Evolutionary conservation across 495 filamentous ascomycete genomes (phyloP), one percentile per base, ranked within the genome.

Genomic region (Talaromyces proteolyticus): DNA sequence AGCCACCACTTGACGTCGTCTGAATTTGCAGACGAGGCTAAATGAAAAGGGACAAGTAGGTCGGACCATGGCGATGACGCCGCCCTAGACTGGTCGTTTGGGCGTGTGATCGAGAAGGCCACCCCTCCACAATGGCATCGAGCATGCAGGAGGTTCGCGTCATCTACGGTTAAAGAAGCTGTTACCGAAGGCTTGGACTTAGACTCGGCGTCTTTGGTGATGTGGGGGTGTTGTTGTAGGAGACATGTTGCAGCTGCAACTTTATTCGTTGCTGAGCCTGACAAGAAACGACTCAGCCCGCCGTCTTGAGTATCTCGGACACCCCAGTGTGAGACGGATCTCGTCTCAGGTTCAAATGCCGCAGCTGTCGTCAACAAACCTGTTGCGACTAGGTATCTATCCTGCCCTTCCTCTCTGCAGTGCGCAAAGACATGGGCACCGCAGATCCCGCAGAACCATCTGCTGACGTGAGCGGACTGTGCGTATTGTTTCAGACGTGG

Each of bases 381-480:
- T 22, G 62, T 75, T 21, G 58, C 63, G 42, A 82, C 77, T 29
- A 65, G 53, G 52, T 68, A 75, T 23, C 59, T 65, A 10, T 61
- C 69, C n/a, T n/a, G n/a, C n/a, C n/a, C n/a, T 5, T 45, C 55
- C 3, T 61, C 50, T 47, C 57, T 53, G 22, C 48, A 39, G 38
- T 63, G 61, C 4, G 63, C 57, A 47, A 85, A 81, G 53, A 82
- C 67, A 53, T 87, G 82, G 21, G 80, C 78, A 24, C 85, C 85
- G 53, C 87, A 91, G 12, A 64, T 79, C n/a, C 59, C 55, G 62
- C 87, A 91, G 63, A 87, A 88, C 54, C 79, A 78, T n/a, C 81
- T 79, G 17, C 68, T 74, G 10, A 77, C 42, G 18, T 71, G 58
- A 11, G 72, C 53, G 4, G 75, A 70, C 53, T 72, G 59, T 41